These are phyloP conservation scores for Lachnellula arida DNA, from an alignment of 2,329 filamentous ascomycete genomes.

Conservation along the genomic window DNA sequence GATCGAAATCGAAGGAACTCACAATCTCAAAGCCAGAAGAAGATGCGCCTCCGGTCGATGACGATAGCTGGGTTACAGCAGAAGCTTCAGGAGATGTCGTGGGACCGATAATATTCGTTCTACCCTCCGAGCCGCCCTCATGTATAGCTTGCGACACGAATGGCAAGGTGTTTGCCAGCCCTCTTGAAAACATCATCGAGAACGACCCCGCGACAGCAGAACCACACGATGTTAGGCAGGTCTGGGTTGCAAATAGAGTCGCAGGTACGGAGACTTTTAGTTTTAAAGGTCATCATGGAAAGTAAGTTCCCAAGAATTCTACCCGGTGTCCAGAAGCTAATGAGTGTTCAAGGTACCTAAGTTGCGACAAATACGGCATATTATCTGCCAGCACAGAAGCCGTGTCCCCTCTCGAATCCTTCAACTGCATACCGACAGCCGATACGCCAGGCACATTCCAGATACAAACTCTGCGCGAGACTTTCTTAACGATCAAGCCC, in stretches of 20 bases:
- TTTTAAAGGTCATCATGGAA: constrained; percentile 87
- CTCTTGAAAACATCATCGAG: constrained; percentile 84
- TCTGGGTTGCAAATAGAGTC: constrained; percentile 86
- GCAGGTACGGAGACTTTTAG: constrained; percentile 76
- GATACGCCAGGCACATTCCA: constrained; percentile 69
- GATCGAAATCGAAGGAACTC: constrained; percentile 22
- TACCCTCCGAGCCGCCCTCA: constrained; percentile 68
- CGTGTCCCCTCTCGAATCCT: constrained; percentile 78
- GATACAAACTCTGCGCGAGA: constrained; percentile 67
- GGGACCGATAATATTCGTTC: constrained; percentile 77
- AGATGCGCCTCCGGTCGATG: constrained; percentile 39
- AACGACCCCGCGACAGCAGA: constrained; percentile 78
- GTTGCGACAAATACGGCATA: constrained; percentile 78
- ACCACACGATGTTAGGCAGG: constrained; percentile 91
- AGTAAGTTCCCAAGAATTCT: constrained; percentile 44
- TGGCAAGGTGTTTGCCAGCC: constrained; percentile 78
- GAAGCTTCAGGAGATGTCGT: constrained; percentile 68
- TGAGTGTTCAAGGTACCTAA: constrained; percentile 60
- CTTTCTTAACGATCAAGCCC: constrained; percentile 61
- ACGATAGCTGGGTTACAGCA: constrained; percentile 90
- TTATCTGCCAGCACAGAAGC: constrained; percentile 75
- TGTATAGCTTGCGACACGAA: constrained; percentile 81
- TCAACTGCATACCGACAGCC: constrained; percentile 58
- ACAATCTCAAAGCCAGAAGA: constrained; percentile 14
- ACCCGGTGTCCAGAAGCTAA: neutral